phyloP scores from a whole-genome alignment of 2,329 filamentous ascomycete genomes.

The Cladorrhinum sp. region DNA sequence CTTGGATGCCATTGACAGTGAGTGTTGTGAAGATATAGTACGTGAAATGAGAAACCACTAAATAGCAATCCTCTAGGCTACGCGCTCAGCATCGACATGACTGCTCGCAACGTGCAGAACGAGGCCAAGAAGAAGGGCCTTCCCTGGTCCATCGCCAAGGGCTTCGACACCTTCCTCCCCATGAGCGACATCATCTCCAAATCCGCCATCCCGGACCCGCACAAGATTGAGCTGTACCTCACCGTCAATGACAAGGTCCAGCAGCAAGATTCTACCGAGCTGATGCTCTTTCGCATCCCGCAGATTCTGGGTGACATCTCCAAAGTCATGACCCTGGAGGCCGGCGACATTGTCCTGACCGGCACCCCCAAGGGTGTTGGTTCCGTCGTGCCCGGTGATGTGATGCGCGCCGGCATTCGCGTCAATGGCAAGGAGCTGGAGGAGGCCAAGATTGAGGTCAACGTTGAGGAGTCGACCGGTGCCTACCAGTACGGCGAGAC shows the following conservation, averaged over 20 bases:
- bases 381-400: conserved; percentile 76
- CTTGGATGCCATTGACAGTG: conserved; percentile 77
- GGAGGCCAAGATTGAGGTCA: conserved; percentile 80
- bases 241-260: conserved; percentile 74
- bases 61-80: conserved; percentile 57
- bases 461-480: conserved; percentile 73
- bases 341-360: conserved; percentile 91
- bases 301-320: conserved; percentile 87
- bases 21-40: conserved; percentile 24
- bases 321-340: conserved; percentile 88
- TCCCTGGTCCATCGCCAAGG: conserved; percentile 94
- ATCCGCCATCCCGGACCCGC: conserved; percentile 76
- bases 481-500: conserved; percentile 76
- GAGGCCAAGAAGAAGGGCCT: conserved; percentile 96
- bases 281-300: conserved; percentile 93
- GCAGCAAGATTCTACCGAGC: conserved; percentile 83
- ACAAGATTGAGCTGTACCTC: conserved; percentile 82
- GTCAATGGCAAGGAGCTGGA: conserved; percentile 79
- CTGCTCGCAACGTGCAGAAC: conserved; percentile 89
- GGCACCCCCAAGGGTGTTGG: conserved; percentile 97
- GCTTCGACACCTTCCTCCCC: conserved; percentile 95
- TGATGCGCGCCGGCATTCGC: conserved; percentile 79
- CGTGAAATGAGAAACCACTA: neutral
- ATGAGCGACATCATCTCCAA: conserved; percentile 80
- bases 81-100: conserved; percentile 93